These are phyloP conservation scores for Cercospora sp. DNA, from an alignment of 2,329 filamentous ascomycete species.

Conservation along the genomic window DNA sequence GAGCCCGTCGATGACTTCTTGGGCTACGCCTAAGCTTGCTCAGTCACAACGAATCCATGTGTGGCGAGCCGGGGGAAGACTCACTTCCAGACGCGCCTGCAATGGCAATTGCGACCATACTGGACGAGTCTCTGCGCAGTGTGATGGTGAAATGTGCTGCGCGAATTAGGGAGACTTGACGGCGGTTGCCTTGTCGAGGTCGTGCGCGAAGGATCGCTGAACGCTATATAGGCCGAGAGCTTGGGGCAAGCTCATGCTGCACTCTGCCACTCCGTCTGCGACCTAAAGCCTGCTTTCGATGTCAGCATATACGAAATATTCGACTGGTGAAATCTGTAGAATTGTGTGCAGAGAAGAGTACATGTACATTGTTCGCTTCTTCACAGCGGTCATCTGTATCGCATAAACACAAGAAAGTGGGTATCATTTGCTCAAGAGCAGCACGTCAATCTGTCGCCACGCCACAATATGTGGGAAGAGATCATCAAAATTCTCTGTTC, in stretches of 20 bases:
- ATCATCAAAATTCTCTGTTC: conserved; percentile 39
- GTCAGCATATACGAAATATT: neutral
- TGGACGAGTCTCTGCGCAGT: neutral
- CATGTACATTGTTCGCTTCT: conserved; percentile 1
- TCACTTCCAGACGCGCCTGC: neutral
- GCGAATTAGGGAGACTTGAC: neutral
- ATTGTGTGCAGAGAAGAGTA: neutral
- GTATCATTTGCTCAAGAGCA: conserved; percentile 13
- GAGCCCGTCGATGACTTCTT: neutral
- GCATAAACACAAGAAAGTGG: neutral
- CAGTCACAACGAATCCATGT: neutral
- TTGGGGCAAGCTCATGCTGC: neutral
- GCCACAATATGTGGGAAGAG: neutral
- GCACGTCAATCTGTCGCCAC: conserved; percentile 10
- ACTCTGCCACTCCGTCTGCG: neutral
- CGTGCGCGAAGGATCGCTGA: neutral
- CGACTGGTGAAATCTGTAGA: neutral
- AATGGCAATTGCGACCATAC: neutral
- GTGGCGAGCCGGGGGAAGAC: too few relatives aligned
- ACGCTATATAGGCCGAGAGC: neutral
- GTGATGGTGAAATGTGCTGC: neutral
- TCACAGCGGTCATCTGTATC: neutral
- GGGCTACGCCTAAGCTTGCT: neutral
- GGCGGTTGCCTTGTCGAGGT: neutral
- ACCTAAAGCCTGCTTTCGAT: neutral